A percentile compares a stretch with the other conserved stretches of the same genome.
phyloP scores from a whole-genome alignment of 495 filamentous ascomycete genomes.

The Filosporella fistucella region DNA sequence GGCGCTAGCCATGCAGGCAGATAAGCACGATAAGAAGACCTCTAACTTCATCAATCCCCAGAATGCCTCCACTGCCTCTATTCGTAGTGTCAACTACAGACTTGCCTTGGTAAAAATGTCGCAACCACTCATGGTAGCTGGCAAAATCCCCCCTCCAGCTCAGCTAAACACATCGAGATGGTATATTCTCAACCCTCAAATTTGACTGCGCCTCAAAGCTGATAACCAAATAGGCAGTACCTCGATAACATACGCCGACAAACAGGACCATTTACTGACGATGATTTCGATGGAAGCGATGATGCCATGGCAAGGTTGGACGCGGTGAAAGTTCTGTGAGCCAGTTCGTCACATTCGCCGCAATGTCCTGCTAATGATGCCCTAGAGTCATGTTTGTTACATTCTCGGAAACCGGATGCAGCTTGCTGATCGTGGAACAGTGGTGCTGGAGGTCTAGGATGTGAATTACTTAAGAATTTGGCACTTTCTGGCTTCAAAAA shows the following conservation, averaged over 20 bases:
- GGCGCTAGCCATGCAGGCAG: not conserved
- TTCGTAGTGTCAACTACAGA: slow-evolving; percentile 5
- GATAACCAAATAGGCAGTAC: slow-evolving; percentile 58
- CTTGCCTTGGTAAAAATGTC: slow-evolving; percentile 15
- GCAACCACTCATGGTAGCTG: slow-evolving; percentile 28
- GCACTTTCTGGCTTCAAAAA: slow-evolving; percentile 93
- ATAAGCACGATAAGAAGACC: not conserved
- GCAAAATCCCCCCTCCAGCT: not conserved
- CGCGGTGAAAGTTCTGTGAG: slow-evolving; percentile 68
- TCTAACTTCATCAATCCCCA: not conserved
- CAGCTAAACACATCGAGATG: slow-evolving; percentile 5
- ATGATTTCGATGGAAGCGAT: slow-evolving; percentile 59
- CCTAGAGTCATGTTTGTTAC: slow-evolving; percentile 25
- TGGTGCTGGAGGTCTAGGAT: slow-evolving; percentile 92
- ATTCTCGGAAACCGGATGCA: not conserved
- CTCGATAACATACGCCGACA: slow-evolving; percentile 73
- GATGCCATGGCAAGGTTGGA: slow-evolving; percentile 56
- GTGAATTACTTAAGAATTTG: slow-evolving; percentile 95
- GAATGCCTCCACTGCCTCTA: not conserved
- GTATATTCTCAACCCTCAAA: slow-evolving; percentile 3
- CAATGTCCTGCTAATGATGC: slow-evolving; percentile 12
- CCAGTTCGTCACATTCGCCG: not conserved
- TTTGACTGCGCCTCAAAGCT: not conserved
- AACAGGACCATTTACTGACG: slow-evolving; percentile 73
- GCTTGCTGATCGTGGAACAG: slow-evolving; percentile 35